phyloP scores from a whole-genome alignment of 1,139 yeast species.

The Spencermartinsiella ligniputridi region DNA sequence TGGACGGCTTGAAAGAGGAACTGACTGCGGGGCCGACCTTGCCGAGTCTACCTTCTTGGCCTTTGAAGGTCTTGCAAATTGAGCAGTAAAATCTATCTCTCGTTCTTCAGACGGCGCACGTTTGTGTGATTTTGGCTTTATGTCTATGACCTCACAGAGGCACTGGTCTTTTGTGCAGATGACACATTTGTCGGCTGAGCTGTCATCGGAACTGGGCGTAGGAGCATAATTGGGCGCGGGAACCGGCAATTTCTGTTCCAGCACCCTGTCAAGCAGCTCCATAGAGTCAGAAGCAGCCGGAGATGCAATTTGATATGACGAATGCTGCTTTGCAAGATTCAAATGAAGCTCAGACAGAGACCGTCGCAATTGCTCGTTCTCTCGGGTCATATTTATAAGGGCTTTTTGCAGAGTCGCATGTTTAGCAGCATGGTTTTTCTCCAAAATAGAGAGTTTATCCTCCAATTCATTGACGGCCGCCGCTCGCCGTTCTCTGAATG shows the following conservation, averaged over 20 bases:
- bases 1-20: neutral
- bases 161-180: conserved; percentile 68
- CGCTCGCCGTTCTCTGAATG: conserved; percentile 80
- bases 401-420: conserved; percentile 22
- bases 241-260: conserved; percentile 37
- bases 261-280: conserved; percentile 37
- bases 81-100: conserved; percentile 33
- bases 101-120: conserved; percentile 18
- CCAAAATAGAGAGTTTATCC: conserved; percentile 54
- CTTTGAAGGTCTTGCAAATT: conserved; percentile 20
- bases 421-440: conserved; percentile 44
- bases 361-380: conserved; percentile 19
- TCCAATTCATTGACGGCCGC: conserved; percentile 52
- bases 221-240: conserved; percentile 14
- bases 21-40: neutral
- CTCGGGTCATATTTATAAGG: conserved; percentile 17
- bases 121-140: conserved; percentile 11
- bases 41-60: neutral
- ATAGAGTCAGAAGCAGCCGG: conserved; percentile 48
- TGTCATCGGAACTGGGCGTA: neutral
- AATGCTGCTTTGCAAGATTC: conserved; percentile 14
- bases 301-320: conserved; percentile 32
- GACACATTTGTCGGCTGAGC: conserved; percentile 48
- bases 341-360: conserved; percentile 15
- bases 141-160: conserved; percentile 62